Base-by-base conservation (phyloP, 2,329 filamentous ascomycete genomes). In the Fonsecaea monophora region DNA sequence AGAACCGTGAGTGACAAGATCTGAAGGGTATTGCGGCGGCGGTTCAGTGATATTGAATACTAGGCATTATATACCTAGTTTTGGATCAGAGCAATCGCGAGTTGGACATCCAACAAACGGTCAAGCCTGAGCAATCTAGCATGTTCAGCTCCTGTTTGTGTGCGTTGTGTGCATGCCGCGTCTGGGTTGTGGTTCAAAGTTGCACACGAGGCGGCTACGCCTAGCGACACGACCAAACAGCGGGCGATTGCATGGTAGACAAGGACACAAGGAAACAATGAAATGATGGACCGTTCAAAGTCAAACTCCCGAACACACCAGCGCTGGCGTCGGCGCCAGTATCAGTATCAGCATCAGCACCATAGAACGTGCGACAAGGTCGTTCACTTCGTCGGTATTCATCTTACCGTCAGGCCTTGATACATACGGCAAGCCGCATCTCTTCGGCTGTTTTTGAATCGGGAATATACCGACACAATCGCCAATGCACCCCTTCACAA, bases 191-290 rank as follows among this genome's bases (percentile, higher is more conserved):
- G 13, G 15, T 35, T 60, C 37, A 30, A 21, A 59, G 48, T 62
- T 54, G 34, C 48, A 54, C 30, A 42, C 25, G 15, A 54, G 18
- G 37, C 32, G 32, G 48, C 13, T 12, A 10, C 7, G 13, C 13
- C 58, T 35, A 30, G 18, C 15, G 30, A 40, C 15, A 25, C 5
- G 37, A 45, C 42, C 63, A 65, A 65, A 65, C 63, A 38, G 25
- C 38, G 53, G 56, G n/a, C 32, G 32, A 55, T 37, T 61, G 63
- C 57, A 57, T 45, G 18, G n/a, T 13, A 48, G 45, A 53, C 38
- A 38, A 55, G 62, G 18, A 45, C 15, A 45, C 40, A 45, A 45
- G 40, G 40, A 9, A n/a, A 54, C 55, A 37, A 58, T 58, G 40
- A 53, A 45, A 45, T 13, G 35, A 60, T 53, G 32, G 15, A 7